These are phyloP conservation scores for Neurospora sp. DNA, from an alignment of 495 filamentous ascomycete species.

Conservation along the genomic window DNA sequence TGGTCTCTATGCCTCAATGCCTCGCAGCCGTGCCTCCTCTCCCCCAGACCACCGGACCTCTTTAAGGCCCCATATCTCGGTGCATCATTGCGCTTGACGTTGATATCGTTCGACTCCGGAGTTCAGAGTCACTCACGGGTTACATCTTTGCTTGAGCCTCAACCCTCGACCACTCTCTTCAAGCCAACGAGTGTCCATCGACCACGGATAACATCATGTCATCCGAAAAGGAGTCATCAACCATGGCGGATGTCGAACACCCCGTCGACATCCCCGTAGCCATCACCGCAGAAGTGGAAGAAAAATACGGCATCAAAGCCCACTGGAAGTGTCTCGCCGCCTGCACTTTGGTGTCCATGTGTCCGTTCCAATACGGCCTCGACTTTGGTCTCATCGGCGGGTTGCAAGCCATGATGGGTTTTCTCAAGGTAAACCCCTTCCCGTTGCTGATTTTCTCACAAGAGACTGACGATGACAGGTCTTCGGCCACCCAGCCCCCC, in stretches of 20 bases:
- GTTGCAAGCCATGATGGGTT: constrained; percentile 50
- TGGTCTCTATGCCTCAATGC: not conserved
- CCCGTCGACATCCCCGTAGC: not conserved
- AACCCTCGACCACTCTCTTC: no score
- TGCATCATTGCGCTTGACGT: not conserved
- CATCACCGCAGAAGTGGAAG: not conserved
- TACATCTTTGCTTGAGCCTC: no score
- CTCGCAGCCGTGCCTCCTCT: not conserved
- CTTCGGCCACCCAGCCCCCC: constrained; percentile 28
- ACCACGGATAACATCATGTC: no score
- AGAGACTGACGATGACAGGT: constrained; percentile 10
- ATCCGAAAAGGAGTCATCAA: no score
- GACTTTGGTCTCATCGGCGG: constrained; percentile 50
- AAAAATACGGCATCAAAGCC: constrained; percentile 12
- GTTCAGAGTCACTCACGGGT: no score
- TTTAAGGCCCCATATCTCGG: not conserved
- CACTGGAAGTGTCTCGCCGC: constrained; percentile 28
- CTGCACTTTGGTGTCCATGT: constrained; percentile 36
- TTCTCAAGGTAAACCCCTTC: constrained; percentile 29
- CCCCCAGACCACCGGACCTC: not conserved
- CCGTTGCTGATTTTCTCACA: not conserved
- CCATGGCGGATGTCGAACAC: not conserved
- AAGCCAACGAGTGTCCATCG: no score
- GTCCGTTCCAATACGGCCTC: constrained; percentile 50
- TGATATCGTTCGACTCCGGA: not conserved